Evolutionary conservation across 352 stramenopile genomes (phyloP), one percentile per base, ranked within the genome.

Genomic region (Phytophthora fragariae): DNA sequence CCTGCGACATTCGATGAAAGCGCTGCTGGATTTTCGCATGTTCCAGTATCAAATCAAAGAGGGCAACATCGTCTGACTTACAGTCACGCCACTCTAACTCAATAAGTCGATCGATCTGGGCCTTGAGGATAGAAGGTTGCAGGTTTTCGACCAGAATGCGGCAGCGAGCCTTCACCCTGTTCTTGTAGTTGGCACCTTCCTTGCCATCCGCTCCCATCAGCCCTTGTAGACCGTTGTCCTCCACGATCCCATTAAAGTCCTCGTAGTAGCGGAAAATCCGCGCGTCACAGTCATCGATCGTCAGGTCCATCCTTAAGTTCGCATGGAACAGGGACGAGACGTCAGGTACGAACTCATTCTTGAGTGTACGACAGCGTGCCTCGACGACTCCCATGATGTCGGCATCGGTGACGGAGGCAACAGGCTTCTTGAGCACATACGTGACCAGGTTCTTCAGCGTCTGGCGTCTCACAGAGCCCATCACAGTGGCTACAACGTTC

Each of bases 401-500:
- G 1, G 14, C 37, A 44, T 74, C 60, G 0, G 59, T 68, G 6
- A 74, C 27, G 35, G 5, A 37, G 55, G 21, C 37, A 2, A 68
- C 27, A 8, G 33, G 9, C 41, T 65, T 63, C 47, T 62, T 63
- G 9, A 69, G 24, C 37, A 65, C 58, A 29, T 68, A 63, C 8
- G 50, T 57, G 11, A 50, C 39, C 46, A 63, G n/a, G 15, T 62
- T 67, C 24, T 59, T 31, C 33, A 69, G 41, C 2, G 59, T 57
- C 19, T 31, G 17, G 1, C 35, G 41, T 12, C 53, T 57, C 7
- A 62, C 21, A 63, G 35, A 54, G 2, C 55, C 53, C 53, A 69
- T 74, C 9, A 74, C 39, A 12, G 31, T 69, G 19, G 53, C 52
- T 24, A 57, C 59, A 9, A 69, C 62, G 14, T 63, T 57, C 46